These are phyloP conservation scores for Puccinia sorghi DNA, from an alignment of 1,284 basidiomycete species.

Conservation along the genomic window DNA sequence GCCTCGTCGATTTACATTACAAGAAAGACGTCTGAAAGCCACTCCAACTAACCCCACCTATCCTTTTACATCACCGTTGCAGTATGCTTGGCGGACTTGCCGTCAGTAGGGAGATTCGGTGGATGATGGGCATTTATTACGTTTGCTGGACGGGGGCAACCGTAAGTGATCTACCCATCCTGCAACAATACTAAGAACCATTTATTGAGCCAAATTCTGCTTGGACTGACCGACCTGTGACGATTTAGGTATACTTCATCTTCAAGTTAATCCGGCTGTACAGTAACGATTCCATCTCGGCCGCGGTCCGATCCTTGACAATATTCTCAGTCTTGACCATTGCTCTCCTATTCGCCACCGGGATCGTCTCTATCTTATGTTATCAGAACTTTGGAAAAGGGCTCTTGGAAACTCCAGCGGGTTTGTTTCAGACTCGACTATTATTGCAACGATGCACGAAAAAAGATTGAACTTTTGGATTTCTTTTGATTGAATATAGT, in stretches of 20 bases:
- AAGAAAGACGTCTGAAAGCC: no score
- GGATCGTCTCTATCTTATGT: constrained; percentile 34
- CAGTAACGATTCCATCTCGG: constrained; percentile 22
- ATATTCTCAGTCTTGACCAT: constrained; percentile 45
- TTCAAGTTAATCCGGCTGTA: constrained; percentile 36
- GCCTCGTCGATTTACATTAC: no score
- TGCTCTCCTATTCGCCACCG: constrained; percentile 23
- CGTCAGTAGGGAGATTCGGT: constrained; percentile 33
- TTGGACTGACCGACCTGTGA: neutral
- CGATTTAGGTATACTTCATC: constrained; percentile 27
- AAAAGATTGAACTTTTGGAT: neutral
- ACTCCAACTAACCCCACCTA: no score
- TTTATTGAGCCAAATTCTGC: neutral
- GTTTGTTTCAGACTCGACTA: neutral
- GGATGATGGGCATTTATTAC: constrained; percentile 43
- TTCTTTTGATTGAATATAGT: neutral
- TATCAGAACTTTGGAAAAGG: constrained; percentile 45
- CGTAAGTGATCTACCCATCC: neutral
- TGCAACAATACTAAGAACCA: neutral
- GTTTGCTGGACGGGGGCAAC: constrained; percentile 28
- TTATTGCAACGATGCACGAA: neutral
- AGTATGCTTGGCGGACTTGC: constrained; percentile 41
- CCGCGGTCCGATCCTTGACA: constrained; percentile 15
- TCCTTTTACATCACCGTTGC: neutral
- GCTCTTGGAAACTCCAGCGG: constrained; percentile 9